Percentiles rank a stretch among this genome's conserved stretches.
These are phyloP conservation scores for Tilletia caries DNA, from an alignment of 1,284 basidiomycete species.

Conservation along the genomic window DNA sequence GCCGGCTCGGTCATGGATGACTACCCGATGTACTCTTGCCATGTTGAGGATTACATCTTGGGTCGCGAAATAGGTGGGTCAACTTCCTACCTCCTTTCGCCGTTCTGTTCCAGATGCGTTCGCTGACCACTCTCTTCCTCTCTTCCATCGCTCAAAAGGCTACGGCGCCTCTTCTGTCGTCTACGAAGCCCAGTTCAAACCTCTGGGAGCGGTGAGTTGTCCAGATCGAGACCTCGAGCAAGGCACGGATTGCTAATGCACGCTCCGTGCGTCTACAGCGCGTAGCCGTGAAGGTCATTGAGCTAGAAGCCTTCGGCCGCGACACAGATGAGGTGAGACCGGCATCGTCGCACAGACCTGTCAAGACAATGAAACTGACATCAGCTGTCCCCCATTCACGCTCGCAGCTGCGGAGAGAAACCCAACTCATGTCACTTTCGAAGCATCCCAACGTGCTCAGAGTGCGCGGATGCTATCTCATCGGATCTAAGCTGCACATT, in stretches of 20 bases:
- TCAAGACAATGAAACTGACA: background rate
- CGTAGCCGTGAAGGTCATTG: conserved; percentile 80
- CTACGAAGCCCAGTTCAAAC: conserved; percentile 68
- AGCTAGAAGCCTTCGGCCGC: conserved; percentile 67
- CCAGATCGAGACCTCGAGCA: background rate
- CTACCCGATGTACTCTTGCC: conserved; percentile 53
- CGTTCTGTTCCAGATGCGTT: background rate
- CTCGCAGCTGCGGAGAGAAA: conserved; percentile 67
- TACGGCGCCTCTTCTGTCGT: conserved; percentile 84
- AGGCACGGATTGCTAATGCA: background rate
- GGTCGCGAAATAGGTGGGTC: conserved; percentile 39
- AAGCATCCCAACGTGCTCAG: conserved; percentile 87
- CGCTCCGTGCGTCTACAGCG: conserved; percentile 31
- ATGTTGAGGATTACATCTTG: conserved; percentile 42
- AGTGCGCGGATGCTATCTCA: conserved; percentile 82
- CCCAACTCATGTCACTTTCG: conserved; percentile 84
- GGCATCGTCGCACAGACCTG: conserved; percentile 17
- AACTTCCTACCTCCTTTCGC: background rate
- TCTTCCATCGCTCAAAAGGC: conserved; percentile 54
- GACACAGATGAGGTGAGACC: conserved; percentile 29
- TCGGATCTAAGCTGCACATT: conserved; percentile 76
- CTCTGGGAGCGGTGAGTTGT: conserved; percentile 46
- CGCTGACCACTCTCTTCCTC: background rate
- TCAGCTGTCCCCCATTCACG: conserved; percentile 58
- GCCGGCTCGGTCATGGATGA: conserved; percentile 77